Evolutionary conservation across 2,329 filamentous ascomycete species (phyloP).

Genomic region (Ceratocystis harringtonii): DNA sequence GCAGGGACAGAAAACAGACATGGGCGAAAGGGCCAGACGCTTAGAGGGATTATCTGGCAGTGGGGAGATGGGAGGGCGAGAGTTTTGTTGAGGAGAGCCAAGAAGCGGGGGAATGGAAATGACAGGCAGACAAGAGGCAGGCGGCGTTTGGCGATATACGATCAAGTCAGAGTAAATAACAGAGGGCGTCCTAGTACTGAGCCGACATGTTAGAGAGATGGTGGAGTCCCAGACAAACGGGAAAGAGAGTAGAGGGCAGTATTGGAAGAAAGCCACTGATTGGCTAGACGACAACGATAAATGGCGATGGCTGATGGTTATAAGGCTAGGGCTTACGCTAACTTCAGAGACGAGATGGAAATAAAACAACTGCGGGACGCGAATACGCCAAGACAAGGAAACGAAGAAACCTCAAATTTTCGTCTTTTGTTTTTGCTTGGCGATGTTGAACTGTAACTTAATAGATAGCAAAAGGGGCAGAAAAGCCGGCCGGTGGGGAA

Average conservation of each 20-base stretch:
- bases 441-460: no score
- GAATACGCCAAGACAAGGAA: no score
- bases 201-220: background rate
- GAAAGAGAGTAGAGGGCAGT: background rate
- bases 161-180: background rate
- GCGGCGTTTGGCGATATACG: background rate
- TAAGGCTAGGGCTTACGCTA: no score
- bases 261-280: no score
- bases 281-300: no score
- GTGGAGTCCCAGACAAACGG: background rate
- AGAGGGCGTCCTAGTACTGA: background rate
- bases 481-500: background rate
- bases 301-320: no score
- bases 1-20: background rate
- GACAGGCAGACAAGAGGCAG: background rate
- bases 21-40: background rate
- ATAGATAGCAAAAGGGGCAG: background rate
- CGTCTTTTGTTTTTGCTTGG: no score
- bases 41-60: no score
- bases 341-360: no score
- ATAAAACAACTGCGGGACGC: no score
- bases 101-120: constrained; percentile 2
- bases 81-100: background rate
- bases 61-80: background rate
- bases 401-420: no score